Percentiles rank a stretch among this genome's conserved stretches.
These are phyloP conservation scores for Pistacia vera DNA, from an alignment of 345 rosid genomes.

Conservation along the genomic window DNA sequence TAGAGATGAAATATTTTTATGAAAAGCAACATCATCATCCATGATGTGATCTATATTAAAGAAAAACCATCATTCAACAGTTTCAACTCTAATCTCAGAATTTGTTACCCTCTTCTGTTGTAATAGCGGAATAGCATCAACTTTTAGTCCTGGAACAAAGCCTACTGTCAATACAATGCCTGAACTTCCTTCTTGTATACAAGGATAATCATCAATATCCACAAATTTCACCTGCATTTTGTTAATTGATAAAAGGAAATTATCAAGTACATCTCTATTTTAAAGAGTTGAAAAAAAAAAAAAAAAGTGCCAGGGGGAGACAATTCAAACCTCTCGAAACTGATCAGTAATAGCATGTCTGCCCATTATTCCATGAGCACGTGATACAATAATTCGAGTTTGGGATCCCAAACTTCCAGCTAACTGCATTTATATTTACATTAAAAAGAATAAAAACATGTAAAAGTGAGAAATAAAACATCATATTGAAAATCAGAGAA, in stretches of 20 bases:
- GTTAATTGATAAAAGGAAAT: neutral
- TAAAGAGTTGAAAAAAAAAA: neutral
- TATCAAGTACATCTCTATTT: neutral
- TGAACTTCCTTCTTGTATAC: neutral
- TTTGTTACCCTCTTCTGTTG: constrained; percentile 35
- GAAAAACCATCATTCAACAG: neutral
- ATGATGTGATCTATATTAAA: neutral
- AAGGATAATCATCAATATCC: constrained; percentile 14
- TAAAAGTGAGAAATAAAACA: neutral
- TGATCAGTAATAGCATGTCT: constrained; percentile 45
- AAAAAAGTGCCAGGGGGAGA: neutral
- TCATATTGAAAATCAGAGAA: neutral
- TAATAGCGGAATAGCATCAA: constrained; percentile 59
- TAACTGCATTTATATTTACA: constrained; percentile 35
- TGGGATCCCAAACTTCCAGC: constrained; percentile 39
- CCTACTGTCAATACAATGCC: constrained; percentile 74
- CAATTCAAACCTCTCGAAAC: constrained; percentile 61
- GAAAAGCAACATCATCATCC: neutral
- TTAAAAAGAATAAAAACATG: neutral
- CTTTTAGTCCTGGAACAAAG: constrained; percentile 81
- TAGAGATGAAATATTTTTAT: neutral
- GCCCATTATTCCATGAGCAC: constrained; percentile 55
- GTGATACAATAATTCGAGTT: constrained; percentile 46
- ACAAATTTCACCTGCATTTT: constrained; percentile 44
- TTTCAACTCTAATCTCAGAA: neutral